A percentile compares a stretch with the other conserved stretches of the same genome.
These are phyloP conservation scores for Luzula sylvatica DNA, from an alignment of 176 grass and related monocot species.

Conservation along the genomic window DNA sequence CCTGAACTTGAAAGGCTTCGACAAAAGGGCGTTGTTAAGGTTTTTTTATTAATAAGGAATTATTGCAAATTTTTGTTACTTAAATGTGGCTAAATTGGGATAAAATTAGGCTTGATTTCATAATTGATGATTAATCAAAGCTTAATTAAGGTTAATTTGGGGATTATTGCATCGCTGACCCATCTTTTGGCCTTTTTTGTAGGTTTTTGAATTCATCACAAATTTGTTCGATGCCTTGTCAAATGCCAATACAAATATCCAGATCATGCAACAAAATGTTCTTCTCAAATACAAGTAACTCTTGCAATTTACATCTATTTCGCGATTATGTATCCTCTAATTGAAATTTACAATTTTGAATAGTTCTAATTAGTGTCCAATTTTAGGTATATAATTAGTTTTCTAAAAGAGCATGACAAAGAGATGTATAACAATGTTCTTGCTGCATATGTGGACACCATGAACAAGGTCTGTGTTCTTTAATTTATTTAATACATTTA, in stretches of 20 bases:
- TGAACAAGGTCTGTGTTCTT: conserved; percentile 51
- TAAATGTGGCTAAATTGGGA: neutral
- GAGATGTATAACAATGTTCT: conserved; percentile 43
- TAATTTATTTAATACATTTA: too few relatives aligned
- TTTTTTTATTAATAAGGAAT: neutral
- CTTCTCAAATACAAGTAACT: conserved; percentile 66
- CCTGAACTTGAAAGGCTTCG: conserved; percentile 61
- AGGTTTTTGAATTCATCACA: conserved; percentile 52
- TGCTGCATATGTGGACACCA: conserved; percentile 57
- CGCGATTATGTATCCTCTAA: neutral
- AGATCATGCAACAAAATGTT: conserved; percentile 85
- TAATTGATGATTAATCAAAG: neutral
- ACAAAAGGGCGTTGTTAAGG: conserved; percentile 57
- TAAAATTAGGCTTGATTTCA: neutral
- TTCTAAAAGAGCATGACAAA: conserved; percentile 75
- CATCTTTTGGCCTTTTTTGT: conserved; percentile 16
- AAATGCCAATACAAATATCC: conserved; percentile 89
- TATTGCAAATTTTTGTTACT: too few relatives aligned
- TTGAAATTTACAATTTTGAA: neutral
- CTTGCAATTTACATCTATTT: neutral
- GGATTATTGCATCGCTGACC: conserved; percentile 1
- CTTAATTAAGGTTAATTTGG: neutral
- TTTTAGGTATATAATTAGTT: conserved; percentile 61
- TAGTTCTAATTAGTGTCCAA: neutral
- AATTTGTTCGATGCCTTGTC: conserved; percentile 59